Evolutionary conservation across 192 early-diverging fungal species (phyloP).

Genomic region (Coemansia sp.): DNA sequence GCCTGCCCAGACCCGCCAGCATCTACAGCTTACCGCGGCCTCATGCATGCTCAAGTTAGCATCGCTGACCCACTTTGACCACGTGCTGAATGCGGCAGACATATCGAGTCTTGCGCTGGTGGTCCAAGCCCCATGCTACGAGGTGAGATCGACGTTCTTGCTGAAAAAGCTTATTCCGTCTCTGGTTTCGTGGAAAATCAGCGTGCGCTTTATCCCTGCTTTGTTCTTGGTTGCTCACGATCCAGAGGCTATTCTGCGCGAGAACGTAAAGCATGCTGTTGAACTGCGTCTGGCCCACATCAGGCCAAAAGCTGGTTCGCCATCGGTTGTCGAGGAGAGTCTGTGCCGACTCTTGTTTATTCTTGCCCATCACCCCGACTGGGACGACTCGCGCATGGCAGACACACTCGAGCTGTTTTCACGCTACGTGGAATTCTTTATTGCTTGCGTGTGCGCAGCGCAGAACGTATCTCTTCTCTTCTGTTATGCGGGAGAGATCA

Average conservation of each 20-base stretch:
- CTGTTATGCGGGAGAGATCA: slow-evolving; percentile 71
- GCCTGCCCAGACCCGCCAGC: slow-evolving; percentile 57
- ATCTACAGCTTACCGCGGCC: slow-evolving; percentile 69
- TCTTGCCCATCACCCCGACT: slow-evolving; percentile 86
- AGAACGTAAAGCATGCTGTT: slow-evolving; percentile 61
- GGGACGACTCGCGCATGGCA: slow-evolving; percentile 51
- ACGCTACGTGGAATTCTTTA: slow-evolving; percentile 83
- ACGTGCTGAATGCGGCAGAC: slow-evolving; percentile 58
- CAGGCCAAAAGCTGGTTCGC: slow-evolving; percentile 44
- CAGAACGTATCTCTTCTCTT: slow-evolving; percentile 87
- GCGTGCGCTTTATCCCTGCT: slow-evolving; percentile 67
- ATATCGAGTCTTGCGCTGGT: slow-evolving; percentile 62
- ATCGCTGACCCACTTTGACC: slow-evolving; percentile 48
- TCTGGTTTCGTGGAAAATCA: slow-evolving; percentile 61
- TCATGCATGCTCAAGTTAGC: slow-evolving; percentile 66
- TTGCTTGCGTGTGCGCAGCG: slow-evolving; percentile 71
- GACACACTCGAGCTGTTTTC: slow-evolving; percentile 54
- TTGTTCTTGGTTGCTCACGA: slow-evolving; percentile 86
- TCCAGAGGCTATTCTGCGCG: slow-evolving; percentile 68
- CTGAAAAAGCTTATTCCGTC: slow-evolving; percentile 69
- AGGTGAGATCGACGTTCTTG: slow-evolving; percentile 74
- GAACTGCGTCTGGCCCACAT: slow-evolving; percentile 60
- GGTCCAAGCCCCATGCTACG: slow-evolving; percentile 73
- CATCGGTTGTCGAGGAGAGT: slow-evolving; percentile 60
- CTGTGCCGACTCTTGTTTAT: slow-evolving; percentile 69